These are phyloP conservation scores for Penicillium fuscoglaucum DNA, from an alignment of 2,329 filamentous ascomycete genomes.

Conservation along the genomic window DNA sequence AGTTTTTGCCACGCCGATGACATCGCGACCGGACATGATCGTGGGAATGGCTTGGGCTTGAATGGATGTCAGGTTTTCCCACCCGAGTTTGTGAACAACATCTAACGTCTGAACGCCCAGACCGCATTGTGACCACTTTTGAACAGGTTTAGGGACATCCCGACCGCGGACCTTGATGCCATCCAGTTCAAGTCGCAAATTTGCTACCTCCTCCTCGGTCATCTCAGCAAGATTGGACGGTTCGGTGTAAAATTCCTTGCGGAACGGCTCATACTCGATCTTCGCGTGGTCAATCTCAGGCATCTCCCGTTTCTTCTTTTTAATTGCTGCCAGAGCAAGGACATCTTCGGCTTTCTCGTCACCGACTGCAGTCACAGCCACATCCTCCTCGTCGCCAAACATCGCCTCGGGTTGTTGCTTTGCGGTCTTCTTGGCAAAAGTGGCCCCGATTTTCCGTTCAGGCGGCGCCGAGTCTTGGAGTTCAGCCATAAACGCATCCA, in stretches of 20 bases:
- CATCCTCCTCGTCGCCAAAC: conserved; percentile 81
- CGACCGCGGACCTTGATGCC: conserved; percentile 91
- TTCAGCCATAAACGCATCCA: conserved; percentile 95
- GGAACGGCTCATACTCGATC: conserved; percentile 77
- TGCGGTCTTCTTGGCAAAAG: conserved; percentile 49
- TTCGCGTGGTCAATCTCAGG: conserved; percentile 84
- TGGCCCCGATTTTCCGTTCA: conserved; percentile 41
- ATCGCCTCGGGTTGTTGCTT: conserved; percentile 76
- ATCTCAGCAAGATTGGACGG: conserved; percentile 79
- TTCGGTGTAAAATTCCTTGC: conserved; percentile 94
- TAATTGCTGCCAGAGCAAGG: conserved; percentile 58
- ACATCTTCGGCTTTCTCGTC: conserved; percentile 65
- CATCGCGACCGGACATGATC: conserved; percentile 93
- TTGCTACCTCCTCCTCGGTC: conserved; percentile 79
- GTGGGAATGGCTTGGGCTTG: conserved; percentile 93
- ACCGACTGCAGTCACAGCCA: conserved; percentile 60
- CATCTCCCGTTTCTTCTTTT: conserved; percentile 93
- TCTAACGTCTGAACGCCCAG: conserved; percentile 83
- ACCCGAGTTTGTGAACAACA: conserved; percentile 77
- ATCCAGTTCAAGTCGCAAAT: conserved; percentile 82
- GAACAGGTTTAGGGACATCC: conserved; percentile 87
- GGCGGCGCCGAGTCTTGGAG: conserved; percentile 54
- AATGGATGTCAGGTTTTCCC: conserved; percentile 87
- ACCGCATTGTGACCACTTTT: conserved; percentile 95
- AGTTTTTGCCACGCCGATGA: conserved; percentile 95